Evolutionary conservation across 257 asterid species (phyloP), one percentile per base, ranked within the genome.

Genomic region (Solanum okadae): DNA sequence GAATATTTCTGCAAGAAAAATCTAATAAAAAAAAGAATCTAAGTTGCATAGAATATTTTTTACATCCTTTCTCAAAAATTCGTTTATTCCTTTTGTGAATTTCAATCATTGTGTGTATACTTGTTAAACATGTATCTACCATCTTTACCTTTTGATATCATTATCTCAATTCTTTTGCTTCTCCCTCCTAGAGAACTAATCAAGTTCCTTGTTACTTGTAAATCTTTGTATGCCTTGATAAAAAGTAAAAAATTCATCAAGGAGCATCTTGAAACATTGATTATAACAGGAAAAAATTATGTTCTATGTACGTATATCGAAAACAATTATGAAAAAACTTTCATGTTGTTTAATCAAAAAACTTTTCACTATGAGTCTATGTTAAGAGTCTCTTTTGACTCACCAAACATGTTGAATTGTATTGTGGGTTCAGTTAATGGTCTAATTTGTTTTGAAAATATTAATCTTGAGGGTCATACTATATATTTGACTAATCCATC

Each of bases 181-280:
- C 87, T 86, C 25, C 87, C 92, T 5, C 59, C 88, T 56, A 59
- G 87, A 71, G 25, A 27, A 16, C n/a, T 88, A 1, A 78, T 86
- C 40, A 86, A 12, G 31, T 44, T 61, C 34, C 82, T 72, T 23
- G 6, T 23, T 29, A 46, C 84, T 5, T 88, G 86, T 73, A 82
- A 16, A 59, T 18, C 78, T 5, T 86, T 31, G 75, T 6, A 14
- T 25, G 35, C 34, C 35, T 12, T 67, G 75, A 67, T 67, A 27
- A 67, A 67, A 67, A 27, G 35, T 67, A 8, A 27, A 67, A 15
- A 67, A 25, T 67, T 67, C 9, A 67, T 67, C 75, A 67, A 25
- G 75, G 31, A 67, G 34, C 75, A 67, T 25, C 75, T 27, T 13
- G 18, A 67, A 18, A 25, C 75, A 12, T 67, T 20, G 16, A 27